Base-by-base conservation (phyloP, 2,329 filamentous ascomycete genomes). In the Aureobasidium leucospermi region DNA sequence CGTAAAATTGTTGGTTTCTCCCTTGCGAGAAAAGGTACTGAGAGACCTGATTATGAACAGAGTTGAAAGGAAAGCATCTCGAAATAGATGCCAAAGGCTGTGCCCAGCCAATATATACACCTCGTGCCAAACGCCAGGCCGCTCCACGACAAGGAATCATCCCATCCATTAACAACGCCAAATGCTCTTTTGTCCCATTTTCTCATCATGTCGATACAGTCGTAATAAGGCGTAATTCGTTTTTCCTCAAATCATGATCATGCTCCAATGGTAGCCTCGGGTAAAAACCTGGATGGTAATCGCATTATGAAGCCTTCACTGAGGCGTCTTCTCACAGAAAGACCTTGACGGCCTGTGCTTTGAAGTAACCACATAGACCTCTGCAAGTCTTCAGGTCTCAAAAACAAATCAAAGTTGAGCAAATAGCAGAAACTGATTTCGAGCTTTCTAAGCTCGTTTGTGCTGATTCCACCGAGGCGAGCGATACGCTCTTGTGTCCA, bases 401-500 rank as follows among this genome's bases (percentile, higher is more conserved):
- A 64, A 31, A 66, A 68, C 62, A 96, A 78, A 67, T 93, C 88
- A 69, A 96, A 96, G 55, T 90, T 86, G n/a, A 87, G 85, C 61
- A 96, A 75, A 60, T 78, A 80, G 61, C 78, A 78, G 10, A 80
- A 69, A 48, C 88, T 91, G 62, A 97, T 89, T 77, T 97, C 94
- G 43, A 97, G 76, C 61, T 88, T 82, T 42, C 88, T 88, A 55
- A 99, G 80, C 74, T 97, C 91, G 16, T 79, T 77, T 69, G 89
- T 88, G 68, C 84, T 89, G 15, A 97, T 90, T 16, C 93, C 93
- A 43, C 94, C 93, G 1, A 97, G 92, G 64, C 86, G 88, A 16
- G 93, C 86, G 65, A 96, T 85, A 59, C 90, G 87, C 61, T 81
- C 81, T 74, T 96, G 93, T 8, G 89, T 84, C 75, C 95, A 96